Evolutionary conservation across 805 yeast species (phyloP), one percentile per base, ranked within the genome.

Genomic region (Wickerhamiella musiphila): DNA sequence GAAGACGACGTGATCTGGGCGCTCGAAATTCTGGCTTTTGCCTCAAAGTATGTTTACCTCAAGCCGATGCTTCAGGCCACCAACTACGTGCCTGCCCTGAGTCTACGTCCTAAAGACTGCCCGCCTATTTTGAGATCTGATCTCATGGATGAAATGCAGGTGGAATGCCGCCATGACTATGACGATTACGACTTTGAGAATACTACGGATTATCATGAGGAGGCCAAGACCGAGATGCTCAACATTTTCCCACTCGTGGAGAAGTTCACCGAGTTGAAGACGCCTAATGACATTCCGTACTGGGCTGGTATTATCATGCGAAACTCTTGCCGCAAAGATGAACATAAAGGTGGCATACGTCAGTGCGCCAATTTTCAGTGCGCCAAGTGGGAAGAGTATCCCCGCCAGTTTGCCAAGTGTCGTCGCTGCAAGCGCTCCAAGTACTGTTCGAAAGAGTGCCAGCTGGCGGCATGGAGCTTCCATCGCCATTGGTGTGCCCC

Each of bases 241-340:
- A 82, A 86, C 50, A 57, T 86, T 18, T 86, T 90, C 57, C 94
- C 93, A 7, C 56, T 86, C 42, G 95, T 86, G 23, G 98, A 86
- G 53, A 73, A 78, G 52, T 86, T 81, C 51, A 86, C 96, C 0
- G 67, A 70, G 13, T 64, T 65, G 34, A 61, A 66, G 33, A 69
- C 76, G 42, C 70, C 81, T 3, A 68, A 74, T 26, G 94, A 84
- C 43, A 71, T 83, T 62, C 75, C 78, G 43, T 83, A 84, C 54
- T 86, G 98, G 98, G 81, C 95, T 2, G 90, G 94, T 3, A 93
- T 86, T n/a, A 82, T 84, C 24, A 90, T 90, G 84, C 65, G 96
- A 34, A 90, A 90, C 53, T 83, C 94, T 1, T 86, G 94, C 51
- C 68, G 95, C 35, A 73, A 84, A 47, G 90, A 86, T 51, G 95